Conservation (phyloP, 805 yeast genomes). For the Yamadazyma tumulicola region DNA sequence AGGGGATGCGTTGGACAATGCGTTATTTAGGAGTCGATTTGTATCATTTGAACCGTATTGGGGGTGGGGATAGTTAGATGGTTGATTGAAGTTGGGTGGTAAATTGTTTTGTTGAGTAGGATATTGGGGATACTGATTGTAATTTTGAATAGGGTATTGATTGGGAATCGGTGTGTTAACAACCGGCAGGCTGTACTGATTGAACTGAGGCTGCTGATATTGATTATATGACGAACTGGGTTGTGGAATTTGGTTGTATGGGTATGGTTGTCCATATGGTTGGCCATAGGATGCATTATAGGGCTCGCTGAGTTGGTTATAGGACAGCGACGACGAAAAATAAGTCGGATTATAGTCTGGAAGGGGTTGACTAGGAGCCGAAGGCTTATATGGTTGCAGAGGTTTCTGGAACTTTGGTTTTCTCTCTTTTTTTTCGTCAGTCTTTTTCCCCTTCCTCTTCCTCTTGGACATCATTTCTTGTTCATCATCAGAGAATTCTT, state of each 20-base stretch:
- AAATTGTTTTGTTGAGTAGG: slow-evolving; percentile 7
- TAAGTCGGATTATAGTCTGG: slow-evolving; percentile 9
- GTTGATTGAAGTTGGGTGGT: background rate
- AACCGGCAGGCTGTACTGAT: no score
- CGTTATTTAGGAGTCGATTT: slow-evolving; percentile 9
- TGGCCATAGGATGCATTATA: slow-evolving; percentile 4
- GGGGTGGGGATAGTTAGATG: slow-evolving; percentile 3
- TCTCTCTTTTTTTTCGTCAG: slow-evolving; percentile 4
- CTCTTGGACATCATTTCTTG: slow-evolving; percentile 71
- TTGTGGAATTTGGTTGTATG: slow-evolving; percentile 10
- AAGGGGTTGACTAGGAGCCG: slow-evolving; percentile 1
- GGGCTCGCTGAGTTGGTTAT: slow-evolving; percentile 1
- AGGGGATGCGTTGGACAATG: slow-evolving; percentile 14
- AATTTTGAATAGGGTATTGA: slow-evolving; percentile 7
- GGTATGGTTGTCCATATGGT: slow-evolving; percentile 15
- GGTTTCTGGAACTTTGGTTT: slow-evolving; percentile 8
- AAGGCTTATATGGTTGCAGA: slow-evolving; percentile 4
- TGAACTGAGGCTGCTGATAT: slow-evolving; percentile 1
- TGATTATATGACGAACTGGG: background rate
- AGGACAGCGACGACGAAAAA: no score
- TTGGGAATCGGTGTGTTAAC: slow-evolving; percentile 7
- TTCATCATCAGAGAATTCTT: slow-evolving; percentile 94
- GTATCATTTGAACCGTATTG: slow-evolving; percentile 1
- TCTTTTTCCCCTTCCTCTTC: slow-evolving; percentile 52
- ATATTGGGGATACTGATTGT: slow-evolving; percentile 5